Percentiles rank a stretch among this genome's conserved stretches.
Conservation (phyloP, 139 green algal genomes). For the Ettlia oleoabundans region DNA sequence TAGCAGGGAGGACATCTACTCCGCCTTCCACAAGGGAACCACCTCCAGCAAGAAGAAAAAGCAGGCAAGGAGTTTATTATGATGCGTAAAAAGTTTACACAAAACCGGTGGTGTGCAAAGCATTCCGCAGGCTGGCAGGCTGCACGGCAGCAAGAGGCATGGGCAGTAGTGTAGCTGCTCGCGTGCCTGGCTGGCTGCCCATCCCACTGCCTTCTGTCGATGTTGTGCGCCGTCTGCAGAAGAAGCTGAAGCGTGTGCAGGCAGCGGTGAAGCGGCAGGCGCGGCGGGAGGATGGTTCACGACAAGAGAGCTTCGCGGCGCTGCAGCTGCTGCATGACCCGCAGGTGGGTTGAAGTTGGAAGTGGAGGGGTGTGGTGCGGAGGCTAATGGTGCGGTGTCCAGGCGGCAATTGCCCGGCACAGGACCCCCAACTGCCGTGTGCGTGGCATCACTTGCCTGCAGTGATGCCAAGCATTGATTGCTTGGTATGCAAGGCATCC, state of each 20-base stretch:
- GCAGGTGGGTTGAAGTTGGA: slow-evolving; percentile 67
- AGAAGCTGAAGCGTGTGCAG: slow-evolving; percentile 92
- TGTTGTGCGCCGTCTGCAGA: slow-evolving; percentile 35
- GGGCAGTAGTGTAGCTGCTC: too few relatives aligned
- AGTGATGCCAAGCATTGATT: too few relatives aligned
- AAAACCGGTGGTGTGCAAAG: too few relatives aligned
- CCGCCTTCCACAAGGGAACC: slow-evolving; percentile 90
- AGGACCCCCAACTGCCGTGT: too few relatives aligned
- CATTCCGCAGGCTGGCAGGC: neutral
- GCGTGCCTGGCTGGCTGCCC: neutral
- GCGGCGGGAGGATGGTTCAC: slow-evolving; percentile 42
- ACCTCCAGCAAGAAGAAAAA: slow-evolving; percentile 93
- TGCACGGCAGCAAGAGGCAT: neutral
- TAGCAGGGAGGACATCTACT: slow-evolving; percentile 86
- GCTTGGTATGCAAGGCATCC: too few relatives aligned
- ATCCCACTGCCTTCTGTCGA: neutral
- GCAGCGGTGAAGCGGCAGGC: slow-evolving; percentile 74
- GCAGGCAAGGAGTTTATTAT: too few relatives aligned
- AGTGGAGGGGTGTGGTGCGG: neutral
- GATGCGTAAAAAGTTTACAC: too few relatives aligned
- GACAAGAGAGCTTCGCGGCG: slow-evolving; percentile 86
- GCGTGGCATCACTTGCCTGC: too few relatives aligned
- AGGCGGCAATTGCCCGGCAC: neutral
- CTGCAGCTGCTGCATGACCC: slow-evolving; percentile 97
- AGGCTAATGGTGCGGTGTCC: neutral